Conservation (phyloP, 2,329 filamentous ascomycete genomes). For the Claviceps paspali region DNA sequence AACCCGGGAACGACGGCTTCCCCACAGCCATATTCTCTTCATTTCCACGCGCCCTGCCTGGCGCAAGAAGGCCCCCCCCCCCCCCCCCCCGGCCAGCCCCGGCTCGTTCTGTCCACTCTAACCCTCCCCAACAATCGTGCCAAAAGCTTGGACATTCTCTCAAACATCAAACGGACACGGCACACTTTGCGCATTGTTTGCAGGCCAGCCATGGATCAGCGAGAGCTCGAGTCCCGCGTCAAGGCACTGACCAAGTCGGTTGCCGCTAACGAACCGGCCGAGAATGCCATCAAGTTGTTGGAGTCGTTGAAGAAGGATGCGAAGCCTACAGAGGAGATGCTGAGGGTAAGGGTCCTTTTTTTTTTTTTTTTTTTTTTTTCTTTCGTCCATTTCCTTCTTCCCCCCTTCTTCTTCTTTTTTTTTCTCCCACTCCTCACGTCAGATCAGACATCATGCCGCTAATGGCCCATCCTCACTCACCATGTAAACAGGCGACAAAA, state of each 20-base stretch:
- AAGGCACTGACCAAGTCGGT: conserved; percentile 71
- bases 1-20: no score
- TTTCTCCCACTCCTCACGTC: no score
- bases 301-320: conserved; percentile 68
- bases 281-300: conserved; percentile 59
- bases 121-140: no score
- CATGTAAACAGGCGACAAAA: no score
- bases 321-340: conserved; percentile 72
- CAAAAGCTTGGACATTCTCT: no score
- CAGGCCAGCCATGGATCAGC: conserved; percentile 52
- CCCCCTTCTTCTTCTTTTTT: not conserved
- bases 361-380: not conserved
- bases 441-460: no score
- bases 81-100: no score
- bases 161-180: no score
- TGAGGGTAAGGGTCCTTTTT: conserved; percentile 46
- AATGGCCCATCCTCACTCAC: no score
- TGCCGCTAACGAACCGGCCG: conserved; percentile 55
- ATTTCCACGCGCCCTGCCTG: not conserved
- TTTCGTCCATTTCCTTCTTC: not conserved
- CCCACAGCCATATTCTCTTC: not conserved
- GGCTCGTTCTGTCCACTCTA: no score
- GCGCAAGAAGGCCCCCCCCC: not conserved
- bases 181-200: no score
- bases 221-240: conserved; percentile 63